phyloP scores from a whole-genome alignment of 352 stramenopile genomes.

The Globisporangium echinulatum region DNA sequence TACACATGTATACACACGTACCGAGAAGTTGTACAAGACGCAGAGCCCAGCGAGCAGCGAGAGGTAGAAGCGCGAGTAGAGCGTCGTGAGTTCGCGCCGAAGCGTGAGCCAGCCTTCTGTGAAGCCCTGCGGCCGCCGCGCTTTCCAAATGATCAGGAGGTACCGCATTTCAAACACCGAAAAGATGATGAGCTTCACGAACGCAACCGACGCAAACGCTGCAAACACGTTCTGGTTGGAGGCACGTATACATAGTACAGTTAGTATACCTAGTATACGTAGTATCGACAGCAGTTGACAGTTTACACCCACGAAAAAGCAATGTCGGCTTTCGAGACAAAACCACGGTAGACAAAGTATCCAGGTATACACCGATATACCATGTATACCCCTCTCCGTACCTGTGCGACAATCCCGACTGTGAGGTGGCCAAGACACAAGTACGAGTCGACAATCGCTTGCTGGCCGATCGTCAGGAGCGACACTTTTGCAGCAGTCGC shows the following conservation, averaged over 20 bases:
- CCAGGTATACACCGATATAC: no score
- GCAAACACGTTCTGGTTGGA: conserved; percentile 85
- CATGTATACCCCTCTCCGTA: no score
- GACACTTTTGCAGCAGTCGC: conserved; percentile 78
- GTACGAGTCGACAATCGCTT: conserved; percentile 92
- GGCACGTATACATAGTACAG: no score
- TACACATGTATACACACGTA: conserved; percentile 11
- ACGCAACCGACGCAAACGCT: conserved; percentile 93
- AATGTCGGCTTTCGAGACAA: no score
- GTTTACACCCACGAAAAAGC: no score
- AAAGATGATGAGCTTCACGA: conserved; percentile 98
- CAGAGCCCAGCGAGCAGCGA: conserved; percentile 88
- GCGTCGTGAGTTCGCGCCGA: conserved; percentile 88
- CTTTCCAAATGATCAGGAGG: conserved; percentile 96
- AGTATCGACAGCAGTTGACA: no score
- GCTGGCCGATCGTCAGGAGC: conserved; percentile 76
- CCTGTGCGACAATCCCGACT: conserved; percentile 88
- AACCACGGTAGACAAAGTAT: no score
- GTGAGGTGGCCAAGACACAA: conserved; percentile 94
- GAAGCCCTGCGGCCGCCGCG: conserved; percentile 82
- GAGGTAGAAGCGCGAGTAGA: conserved; percentile 96
- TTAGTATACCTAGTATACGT: no score
- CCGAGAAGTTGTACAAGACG: conserved; percentile 90
- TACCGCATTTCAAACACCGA: conserved; percentile 99
- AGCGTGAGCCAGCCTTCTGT: conserved; percentile 84